Percentiles rank a stretch among this genome's conserved stretches.
These are phyloP conservation scores for Puccinia coronata DNA, from an alignment of 1,284 basidiomycete genomes.

Conservation along the genomic window DNA sequence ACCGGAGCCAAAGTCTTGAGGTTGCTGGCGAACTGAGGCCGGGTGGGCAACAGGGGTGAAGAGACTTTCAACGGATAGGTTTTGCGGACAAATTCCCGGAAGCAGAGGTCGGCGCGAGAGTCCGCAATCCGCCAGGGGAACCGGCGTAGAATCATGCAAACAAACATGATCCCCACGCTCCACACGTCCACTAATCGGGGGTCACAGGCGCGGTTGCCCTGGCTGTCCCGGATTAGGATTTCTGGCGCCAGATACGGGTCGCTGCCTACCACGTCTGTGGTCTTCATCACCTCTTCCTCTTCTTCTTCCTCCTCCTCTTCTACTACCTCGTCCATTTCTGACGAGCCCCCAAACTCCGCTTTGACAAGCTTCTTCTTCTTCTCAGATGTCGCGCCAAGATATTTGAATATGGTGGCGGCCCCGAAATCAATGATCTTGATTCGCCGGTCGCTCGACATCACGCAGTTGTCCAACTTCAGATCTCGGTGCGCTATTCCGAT, in stretches of 20 bases:
- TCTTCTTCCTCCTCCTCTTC: too few relatives aligned
- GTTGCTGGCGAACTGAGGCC: too few relatives aligned
- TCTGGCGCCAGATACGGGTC: conserved; percentile 99
- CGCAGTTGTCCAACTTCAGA: conserved; percentile 99
- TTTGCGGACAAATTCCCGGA: conserved; percentile 75
- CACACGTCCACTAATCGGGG: conserved; percentile 97
- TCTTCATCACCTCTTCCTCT: conserved; percentile 65
- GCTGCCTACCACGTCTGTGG: conserved; percentile 90
- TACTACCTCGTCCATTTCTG: too few relatives aligned
- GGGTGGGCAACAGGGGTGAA: not conserved
- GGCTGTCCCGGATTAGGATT: conserved; percentile 65
- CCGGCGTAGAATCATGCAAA: conserved; percentile 95
- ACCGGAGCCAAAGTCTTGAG: too few relatives aligned
- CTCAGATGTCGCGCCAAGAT: conserved; percentile 67
- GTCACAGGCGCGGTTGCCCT: conserved; percentile 73
- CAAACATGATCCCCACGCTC: conserved; percentile 97
- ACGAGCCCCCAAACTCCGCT: conserved; percentile 53
- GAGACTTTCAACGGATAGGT: not conserved
- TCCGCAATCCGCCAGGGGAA: conserved; percentile 99
- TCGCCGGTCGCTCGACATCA: conserved; percentile 89
- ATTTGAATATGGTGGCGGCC: conserved; percentile 97
- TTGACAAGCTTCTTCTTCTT: conserved; percentile 60
- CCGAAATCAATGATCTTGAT: conserved; percentile 99
- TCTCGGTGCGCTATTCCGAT: conserved; percentile 98
- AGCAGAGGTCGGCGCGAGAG: conserved; percentile 85